phyloP scores from a whole-genome alignment of 306 rosid genomes.

The Begonia masoniana region DNA sequence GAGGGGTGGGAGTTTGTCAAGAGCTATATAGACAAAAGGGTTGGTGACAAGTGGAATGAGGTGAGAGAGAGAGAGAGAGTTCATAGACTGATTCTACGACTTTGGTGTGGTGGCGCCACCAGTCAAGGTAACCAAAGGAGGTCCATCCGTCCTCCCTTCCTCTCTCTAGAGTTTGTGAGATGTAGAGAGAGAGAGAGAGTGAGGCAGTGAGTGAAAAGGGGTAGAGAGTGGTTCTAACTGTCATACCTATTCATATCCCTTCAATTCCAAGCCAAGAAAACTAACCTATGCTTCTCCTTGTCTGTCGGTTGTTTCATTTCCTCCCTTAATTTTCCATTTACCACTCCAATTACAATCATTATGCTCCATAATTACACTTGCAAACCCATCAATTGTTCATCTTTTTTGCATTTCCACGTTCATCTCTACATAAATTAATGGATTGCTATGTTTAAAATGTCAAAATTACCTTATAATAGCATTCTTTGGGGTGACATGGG shows the following conservation, averaged over 20 bases:
- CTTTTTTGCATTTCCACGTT: too few species aligned
- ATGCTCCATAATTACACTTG: too few species aligned
- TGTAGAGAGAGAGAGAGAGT: slow-evolving; percentile 8
- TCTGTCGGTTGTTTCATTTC: slow-evolving; percentile 2
- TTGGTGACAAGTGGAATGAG: slow-evolving; percentile 64
- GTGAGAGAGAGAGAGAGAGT: slow-evolving; percentile 9
- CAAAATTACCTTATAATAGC: too few species aligned
- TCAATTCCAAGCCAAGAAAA: slow-evolving; percentile 23
- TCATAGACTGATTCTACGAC: slow-evolving; percentile 58
- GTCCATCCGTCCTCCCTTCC: slow-evolving; percentile 4
- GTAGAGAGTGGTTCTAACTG: slow-evolving; percentile 57
- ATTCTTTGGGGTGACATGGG: too few species aligned
- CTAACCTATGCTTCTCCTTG: not conserved
- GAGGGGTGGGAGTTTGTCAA: too few species aligned
- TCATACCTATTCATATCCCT: slow-evolving; percentile 55
- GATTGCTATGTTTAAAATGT: too few species aligned
- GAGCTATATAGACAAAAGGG: slow-evolving; percentile 1
- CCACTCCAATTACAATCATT: too few species aligned
- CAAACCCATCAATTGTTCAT: too few species aligned
- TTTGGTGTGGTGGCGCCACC: slow-evolving; percentile 23
- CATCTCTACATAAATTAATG: too few species aligned
- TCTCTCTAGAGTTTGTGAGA: slow-evolving; percentile 2
- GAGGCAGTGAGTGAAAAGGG: not conserved
- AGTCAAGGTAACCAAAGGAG: slow-evolving; percentile 21
- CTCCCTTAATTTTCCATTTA: too few species aligned